Evolutionary conservation across 331 rosid genomes (phyloP), one percentile per base, ranked within the genome.

Genomic region (Arachis monticola): DNA sequence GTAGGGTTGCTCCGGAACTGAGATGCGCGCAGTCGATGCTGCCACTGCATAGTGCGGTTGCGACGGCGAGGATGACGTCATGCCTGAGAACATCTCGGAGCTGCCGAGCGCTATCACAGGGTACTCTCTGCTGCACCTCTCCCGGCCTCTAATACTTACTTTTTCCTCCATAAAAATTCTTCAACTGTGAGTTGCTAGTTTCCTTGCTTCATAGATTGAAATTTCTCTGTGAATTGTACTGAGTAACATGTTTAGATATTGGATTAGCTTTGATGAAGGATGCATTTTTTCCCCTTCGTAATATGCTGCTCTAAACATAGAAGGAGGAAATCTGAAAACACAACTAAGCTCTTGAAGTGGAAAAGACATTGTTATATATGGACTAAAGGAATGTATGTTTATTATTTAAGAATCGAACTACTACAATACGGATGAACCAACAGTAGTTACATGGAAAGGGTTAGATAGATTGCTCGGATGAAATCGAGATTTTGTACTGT

Each of bases 71-170:
- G 71, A 80, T 93, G 98, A 91, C 85, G 38, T 85, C 94, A 10
- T 79, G 92, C 50, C 85, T 93, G 76, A 87, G 96, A 41, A 82
- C 85, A 13, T 89, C 97, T 38, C 77, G 91, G 81, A 87, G 81
- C 76, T 89, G 88, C 79, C 91, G 89, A 17, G 88, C 93, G 75
- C 94, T 93, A 79, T 93, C 90, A 69, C 93, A 89, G 96, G 98
- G 98, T 91, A 93, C 84, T 75, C 91, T 93, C 88, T 93, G 96
- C 96, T 73, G 98, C 89, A 88, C 93, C 95, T 87, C 90, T 87
- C 95, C 96, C 87, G 77, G 88, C 83, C 90, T 90, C 95, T 93
- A 93, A 89, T 90, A 74, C 83, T 72, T 81, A 69, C 52, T 80
- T 78, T 82, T 80, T 78, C 79, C 58, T 5, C 38, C 38, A 32